These are phyloP conservation scores for Ustilago nuda DNA, from an alignment of 1,284 basidiomycete species.

Conservation along the genomic window DNA sequence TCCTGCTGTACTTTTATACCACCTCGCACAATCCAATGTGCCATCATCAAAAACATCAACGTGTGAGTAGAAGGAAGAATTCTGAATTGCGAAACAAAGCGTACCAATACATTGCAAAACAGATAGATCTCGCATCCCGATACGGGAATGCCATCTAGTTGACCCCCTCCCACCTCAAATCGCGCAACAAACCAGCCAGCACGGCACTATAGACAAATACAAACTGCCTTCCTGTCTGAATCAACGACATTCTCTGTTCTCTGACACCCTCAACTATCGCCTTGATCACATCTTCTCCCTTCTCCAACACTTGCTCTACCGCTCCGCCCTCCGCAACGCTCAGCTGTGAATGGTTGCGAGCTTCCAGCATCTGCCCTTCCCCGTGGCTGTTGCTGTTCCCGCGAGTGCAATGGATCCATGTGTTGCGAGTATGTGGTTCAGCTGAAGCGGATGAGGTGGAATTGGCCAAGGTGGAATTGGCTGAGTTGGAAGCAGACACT, in stretches of 20 bases:
- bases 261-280: conserved; percentile 47
- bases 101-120: not conserved
- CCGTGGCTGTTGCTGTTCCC: conserved; percentile 2
- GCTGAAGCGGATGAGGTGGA: not conserved
- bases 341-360: conserved; percentile 6
- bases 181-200: conserved; percentile 55
- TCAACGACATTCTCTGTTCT: conserved; percentile 67
- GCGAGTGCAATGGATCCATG: conserved; percentile 14
- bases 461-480: conserved; percentile 4
- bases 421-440: conserved; percentile 18
- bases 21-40: not conserved
- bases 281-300: conserved; percentile 47
- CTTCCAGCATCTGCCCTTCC: conserved; percentile 1
- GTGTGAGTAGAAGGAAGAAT: not conserved
- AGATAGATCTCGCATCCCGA: too few species aligned
- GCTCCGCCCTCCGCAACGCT: not conserved
- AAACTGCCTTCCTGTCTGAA: conserved; percentile 66
- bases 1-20: not conserved
- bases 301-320: conserved; percentile 24
- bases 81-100: not conserved
- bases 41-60: not conserved
- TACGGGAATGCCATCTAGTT: not conserved
- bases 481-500: conserved; percentile 35
- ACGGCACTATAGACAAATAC: conserved; percentile 66
- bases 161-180: conserved; percentile 31